A percentile compares a stretch with the other conserved stretches of the same genome.
Evolutionary conservation across 1,284 basidiomycete genomes (phyloP).

Genomic region (Trametes versicolor): DNA sequence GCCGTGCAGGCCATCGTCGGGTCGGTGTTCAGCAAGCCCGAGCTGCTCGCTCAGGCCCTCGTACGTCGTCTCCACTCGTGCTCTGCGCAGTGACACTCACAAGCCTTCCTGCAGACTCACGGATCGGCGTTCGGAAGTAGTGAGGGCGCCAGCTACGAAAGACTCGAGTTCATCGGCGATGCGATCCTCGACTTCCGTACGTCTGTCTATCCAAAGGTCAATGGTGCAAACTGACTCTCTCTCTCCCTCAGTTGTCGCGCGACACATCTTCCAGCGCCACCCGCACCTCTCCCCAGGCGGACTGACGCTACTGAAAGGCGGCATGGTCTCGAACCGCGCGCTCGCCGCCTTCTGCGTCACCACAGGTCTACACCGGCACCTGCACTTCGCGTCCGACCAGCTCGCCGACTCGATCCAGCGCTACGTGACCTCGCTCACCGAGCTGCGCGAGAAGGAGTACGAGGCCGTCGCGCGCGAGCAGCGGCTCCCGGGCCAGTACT

Average conservation of each 20-base stretch:
- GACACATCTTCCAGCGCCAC: slow-evolving; percentile 72
- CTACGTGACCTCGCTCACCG: slow-evolving; percentile 62
- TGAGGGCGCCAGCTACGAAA: slow-evolving; percentile 69
- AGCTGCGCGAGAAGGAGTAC: slow-evolving; percentile 60
- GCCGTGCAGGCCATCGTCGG: slow-evolving; percentile 72
- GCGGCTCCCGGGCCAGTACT: slow-evolving; percentile 71
- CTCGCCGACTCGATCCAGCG: slow-evolving; percentile 59
- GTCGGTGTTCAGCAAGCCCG: slow-evolving; percentile 64
- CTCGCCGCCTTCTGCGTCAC: slow-evolving; percentile 78
- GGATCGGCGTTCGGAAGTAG: slow-evolving; percentile 60
- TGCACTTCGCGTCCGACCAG: slow-evolving; percentile 64
- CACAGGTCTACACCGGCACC: slow-evolving; percentile 68
- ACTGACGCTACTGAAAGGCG: slow-evolving; percentile 79
- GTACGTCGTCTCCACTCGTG: slow-evolving; percentile 50
- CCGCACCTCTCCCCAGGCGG: slow-evolving; percentile 72
- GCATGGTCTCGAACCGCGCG: slow-evolving; percentile 83
- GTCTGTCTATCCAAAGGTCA: slow-evolving; percentile 37
- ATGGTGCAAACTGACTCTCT: slow-evolving; percentile 9
- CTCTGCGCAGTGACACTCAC: neutral
- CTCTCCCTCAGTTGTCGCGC: slow-evolving; percentile 70
- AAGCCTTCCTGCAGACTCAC: slow-evolving; percentile 60
- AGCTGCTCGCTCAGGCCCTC: slow-evolving; percentile 76
- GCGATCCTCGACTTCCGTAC: slow-evolving; percentile 82
- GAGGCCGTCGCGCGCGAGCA: slow-evolving; percentile 55
- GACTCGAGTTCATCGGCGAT: slow-evolving; percentile 86